Base-by-base conservation (phyloP, 371 early-diverging fungal species). In the Mortierella sp. region DNA sequence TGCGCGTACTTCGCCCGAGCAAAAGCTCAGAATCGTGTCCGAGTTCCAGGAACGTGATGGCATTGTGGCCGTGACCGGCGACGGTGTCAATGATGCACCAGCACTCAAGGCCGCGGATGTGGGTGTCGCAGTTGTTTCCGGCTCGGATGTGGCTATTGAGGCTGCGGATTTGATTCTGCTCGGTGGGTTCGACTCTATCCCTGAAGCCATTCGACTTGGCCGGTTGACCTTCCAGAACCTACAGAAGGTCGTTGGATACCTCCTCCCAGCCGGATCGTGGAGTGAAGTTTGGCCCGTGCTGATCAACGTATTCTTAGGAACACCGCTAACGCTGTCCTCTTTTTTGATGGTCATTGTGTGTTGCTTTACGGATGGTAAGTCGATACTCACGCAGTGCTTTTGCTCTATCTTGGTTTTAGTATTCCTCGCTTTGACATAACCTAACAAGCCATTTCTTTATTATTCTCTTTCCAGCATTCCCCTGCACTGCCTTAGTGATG, bases 41-140 rank as follows among this genome's bases (percentile, higher is more conserved):
- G 86, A 91, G 69, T 82, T 91, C 52, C 85, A 89, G 60, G 78
- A 80, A 9, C 86, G 92, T 46, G 92, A 86, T 26, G 79, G 86
- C 52, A 79, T 85, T 6, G 90, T 92, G 19, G 93, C 89, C 0
- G 91, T 95, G 52, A 94, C 93, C 27, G 99, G 85, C 27, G 98
- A 97, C 81, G 98, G 97, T 50, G 96, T 95, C 23, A 97, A 97
- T 70, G 98, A 98, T 73, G 89, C 94, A 44, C 94, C 94, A 5
- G 95, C 95, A 28, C 82, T 92, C 43, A 88, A 86, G 48, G 85
- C 84, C 32, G 93, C 94, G 9, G 86, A 93, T 67, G 88, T 95
- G 14, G 94, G 94, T 59, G 79, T 95, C 28, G 90, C 94, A 28
- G 86, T 95, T 80, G 90, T 90, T 7, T 68, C 83, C 42, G 91